phyloP scores from a whole-genome alignment of 2,329 filamentous ascomycete genomes.

The Trichophyton mentagrophytes region DNA sequence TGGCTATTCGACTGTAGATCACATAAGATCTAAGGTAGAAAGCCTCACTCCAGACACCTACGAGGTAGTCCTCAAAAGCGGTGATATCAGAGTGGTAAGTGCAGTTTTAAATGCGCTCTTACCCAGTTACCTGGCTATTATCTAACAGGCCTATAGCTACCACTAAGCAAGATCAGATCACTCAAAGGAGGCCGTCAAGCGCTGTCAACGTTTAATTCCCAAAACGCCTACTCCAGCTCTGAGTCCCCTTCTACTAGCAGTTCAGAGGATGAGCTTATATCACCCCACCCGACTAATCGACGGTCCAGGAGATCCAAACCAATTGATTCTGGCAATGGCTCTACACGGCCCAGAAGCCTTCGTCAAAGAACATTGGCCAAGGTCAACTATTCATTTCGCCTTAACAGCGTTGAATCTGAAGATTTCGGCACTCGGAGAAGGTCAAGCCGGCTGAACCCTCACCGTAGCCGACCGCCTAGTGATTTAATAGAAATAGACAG shows the following conservation, averaged over 20 bases:
- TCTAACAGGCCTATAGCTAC: conserved; percentile 2
- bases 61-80: conserved; percentile 8
- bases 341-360: background rate
- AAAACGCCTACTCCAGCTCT: background rate
- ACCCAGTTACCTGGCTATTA: background rate
- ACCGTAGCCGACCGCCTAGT: background rate
- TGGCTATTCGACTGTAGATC: conserved; percentile 11
- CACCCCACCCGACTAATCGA: background rate
- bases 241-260: background rate
- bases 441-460: background rate
- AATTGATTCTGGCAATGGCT: background rate
- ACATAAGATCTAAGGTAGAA: conserved; percentile 7
- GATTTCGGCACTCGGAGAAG: background rate
- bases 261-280: conserved; percentile 1
- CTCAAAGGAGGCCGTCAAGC: conserved; percentile 6
- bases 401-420: background rate
- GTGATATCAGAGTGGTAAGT: conserved; percentile 11
- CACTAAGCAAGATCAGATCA: conserved; percentile 3
- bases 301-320: background rate
- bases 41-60: conserved; percentile 5
- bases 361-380: background rate
- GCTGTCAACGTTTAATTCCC: conserved; percentile 1
- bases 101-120: background rate
- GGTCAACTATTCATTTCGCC: background rate
- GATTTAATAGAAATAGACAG: background rate